A percentile compares a stretch with the other conserved stretches of the same genome.
Conservation (phyloP, 148 eudicot genomes). For the Amaranthus hypochondriacus region DNA sequence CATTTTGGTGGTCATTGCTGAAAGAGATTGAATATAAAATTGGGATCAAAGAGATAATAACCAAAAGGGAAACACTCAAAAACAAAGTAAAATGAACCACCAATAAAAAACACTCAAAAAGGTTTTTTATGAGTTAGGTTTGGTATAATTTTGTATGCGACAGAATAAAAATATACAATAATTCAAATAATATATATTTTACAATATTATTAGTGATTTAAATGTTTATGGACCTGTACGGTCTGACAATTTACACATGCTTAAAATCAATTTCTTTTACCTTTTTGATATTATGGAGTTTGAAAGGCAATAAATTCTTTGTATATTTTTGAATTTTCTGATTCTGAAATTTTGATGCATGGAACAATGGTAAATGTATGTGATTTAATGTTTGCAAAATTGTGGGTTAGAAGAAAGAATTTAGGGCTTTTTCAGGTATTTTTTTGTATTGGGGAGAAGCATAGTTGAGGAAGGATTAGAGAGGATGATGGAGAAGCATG, state of each 20-base stretch:
- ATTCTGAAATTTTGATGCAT: constrained; percentile 5
- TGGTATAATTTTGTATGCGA: constrained; percentile 19
- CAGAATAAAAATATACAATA: too few species aligned
- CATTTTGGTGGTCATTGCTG: constrained; percentile 54
- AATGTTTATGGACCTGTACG: too few species aligned
- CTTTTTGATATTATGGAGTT: constrained; percentile 19
- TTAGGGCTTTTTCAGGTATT: constrained; percentile 4
- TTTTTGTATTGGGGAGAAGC: background rate
- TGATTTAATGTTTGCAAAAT: constrained; percentile 17
- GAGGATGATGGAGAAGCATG: constrained; percentile 30
- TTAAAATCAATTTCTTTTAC: constrained; percentile 20
- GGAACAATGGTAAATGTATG: background rate
- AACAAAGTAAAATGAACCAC: background rate
- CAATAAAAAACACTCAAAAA: constrained; percentile 10
- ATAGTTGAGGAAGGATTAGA: background rate
- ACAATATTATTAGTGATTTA: too few species aligned
- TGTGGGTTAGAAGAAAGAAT: constrained; percentile 15
- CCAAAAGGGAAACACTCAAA: background rate
- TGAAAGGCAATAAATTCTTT: constrained; percentile 7
- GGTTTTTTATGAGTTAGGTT: constrained; percentile 19
- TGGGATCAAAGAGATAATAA: background rate
- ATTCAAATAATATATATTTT: too few species aligned
- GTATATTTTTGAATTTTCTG: background rate
- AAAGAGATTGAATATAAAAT: constrained; percentile 7
- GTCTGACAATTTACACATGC: too few species aligned